A percentile compares a stretch with the other conserved stretches of the same genome.
Conservation (phyloP, 2,329 filamentous ascomycete species). For the Penicillium sp. region DNA sequence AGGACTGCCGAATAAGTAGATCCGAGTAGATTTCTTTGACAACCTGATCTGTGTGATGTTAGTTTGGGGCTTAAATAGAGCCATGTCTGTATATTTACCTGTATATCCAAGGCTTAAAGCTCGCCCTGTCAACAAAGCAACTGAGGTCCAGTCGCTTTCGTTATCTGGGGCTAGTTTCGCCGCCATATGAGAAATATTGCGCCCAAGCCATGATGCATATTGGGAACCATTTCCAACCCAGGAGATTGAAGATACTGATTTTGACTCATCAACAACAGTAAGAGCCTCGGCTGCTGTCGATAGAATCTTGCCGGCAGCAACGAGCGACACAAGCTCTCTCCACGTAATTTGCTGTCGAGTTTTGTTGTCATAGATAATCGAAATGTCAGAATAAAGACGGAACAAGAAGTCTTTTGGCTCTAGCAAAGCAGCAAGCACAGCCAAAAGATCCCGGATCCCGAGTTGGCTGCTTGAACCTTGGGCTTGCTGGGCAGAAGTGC, state of each 20-base stretch:
- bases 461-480: slow-evolving; percentile 36
- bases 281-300: slow-evolving; percentile 57
- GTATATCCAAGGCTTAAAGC: slow-evolving; percentile 69
- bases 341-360: slow-evolving; percentile 55
- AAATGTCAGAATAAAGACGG: slow-evolving; percentile 48
- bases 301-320: slow-evolving; percentile 60
- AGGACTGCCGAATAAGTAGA: slow-evolving; percentile 32
- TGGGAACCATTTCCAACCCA: slow-evolving; percentile 66
- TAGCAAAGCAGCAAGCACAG: slow-evolving; percentile 43
- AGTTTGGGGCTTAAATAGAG: slow-evolving; percentile 5
- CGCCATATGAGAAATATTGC: slow-evolving; percentile 54
- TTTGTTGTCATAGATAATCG: slow-evolving; percentile 38
- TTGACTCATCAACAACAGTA: slow-evolving; percentile 34
- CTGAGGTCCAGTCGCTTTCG: slow-evolving; percentile 31
- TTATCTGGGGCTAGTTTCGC: slow-evolving; percentile 42
- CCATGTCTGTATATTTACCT: slow-evolving; percentile 47
- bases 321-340: slow-evolving; percentile 60
- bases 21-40: slow-evolving; percentile 40
- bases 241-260: slow-evolving; percentile 24
- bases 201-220: slow-evolving; percentile 71
- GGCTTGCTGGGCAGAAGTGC: slow-evolving; percentile 25
- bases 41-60: slow-evolving; percentile 37
- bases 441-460: slow-evolving; percentile 36
- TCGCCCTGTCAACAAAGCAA: slow-evolving; percentile 53
- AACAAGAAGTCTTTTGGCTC: slow-evolving; percentile 43